phyloP scores from a whole-genome alignment of 106 monocot genomes.

The Dioscorea dumetorum region DNA sequence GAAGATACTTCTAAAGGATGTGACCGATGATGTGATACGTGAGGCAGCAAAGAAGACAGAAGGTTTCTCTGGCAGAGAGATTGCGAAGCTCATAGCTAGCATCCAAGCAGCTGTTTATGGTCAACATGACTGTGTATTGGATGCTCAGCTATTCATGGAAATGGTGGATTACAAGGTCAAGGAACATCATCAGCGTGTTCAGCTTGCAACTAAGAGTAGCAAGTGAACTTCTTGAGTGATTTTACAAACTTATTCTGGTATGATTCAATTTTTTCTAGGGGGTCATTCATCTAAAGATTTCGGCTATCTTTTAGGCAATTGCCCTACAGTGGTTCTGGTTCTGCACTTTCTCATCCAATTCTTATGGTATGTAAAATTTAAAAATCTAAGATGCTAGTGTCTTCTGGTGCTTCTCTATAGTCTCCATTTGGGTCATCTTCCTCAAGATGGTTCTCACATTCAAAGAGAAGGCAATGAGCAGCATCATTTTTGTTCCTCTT shows the following conservation, averaged over 20 bases:
- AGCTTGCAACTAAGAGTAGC: conserved; percentile 28
- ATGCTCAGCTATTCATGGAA: conserved; percentile 56
- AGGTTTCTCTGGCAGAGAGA: conserved; percentile 96
- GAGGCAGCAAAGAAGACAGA: conserved; percentile 65
- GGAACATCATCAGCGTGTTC: conserved; percentile 76
- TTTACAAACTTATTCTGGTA: no score
- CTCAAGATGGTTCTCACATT: conserved; percentile 19
- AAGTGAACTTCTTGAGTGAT: neutral
- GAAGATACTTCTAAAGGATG: conserved; percentile 37
- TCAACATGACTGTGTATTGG: conserved; percentile 53
- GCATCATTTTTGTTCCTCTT: conserved; percentile 11
- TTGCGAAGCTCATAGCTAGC: conserved; percentile 87
- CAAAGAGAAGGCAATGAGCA: conserved; percentile 34
- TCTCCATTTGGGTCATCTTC: conserved; percentile 16
- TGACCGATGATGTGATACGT: conserved; percentile 56
- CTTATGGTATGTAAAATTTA: no score
- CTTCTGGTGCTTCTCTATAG: no score
- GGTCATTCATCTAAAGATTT: no score
- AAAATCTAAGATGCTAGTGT: no score
- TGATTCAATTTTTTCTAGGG: no score
- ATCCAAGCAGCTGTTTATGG: conserved; percentile 92
- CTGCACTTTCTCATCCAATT: no score
- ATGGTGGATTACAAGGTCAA: conserved; percentile 81
- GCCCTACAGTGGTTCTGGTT: no score
- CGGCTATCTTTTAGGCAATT: no score